phyloP scores from a whole-genome alignment of 371 early-diverging fungal species.

The Lichtheimia corymbifera region DNA sequence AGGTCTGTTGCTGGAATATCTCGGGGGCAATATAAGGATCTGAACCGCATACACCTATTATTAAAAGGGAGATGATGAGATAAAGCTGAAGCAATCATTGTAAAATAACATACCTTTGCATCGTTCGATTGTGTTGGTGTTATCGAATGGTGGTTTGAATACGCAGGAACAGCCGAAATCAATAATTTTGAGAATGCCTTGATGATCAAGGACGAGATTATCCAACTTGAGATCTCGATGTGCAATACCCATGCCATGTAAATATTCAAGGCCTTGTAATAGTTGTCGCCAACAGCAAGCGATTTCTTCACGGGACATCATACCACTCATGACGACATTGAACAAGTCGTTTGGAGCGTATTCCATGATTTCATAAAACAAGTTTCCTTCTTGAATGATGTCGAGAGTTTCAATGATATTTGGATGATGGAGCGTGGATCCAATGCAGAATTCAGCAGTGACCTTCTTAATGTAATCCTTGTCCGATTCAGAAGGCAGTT shows the following conservation, averaged over 20 bases:
- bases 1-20: slow-evolving; percentile 59
- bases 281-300: slow-evolving; percentile 78
- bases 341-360: slow-evolving; percentile 82
- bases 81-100: not conserved
- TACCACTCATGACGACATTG: slow-evolving; percentile 68
- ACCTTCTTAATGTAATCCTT: slow-evolving; percentile 84
- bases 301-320: slow-evolving; percentile 67
- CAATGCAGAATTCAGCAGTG: slow-evolving; percentile 85
- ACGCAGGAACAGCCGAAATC: slow-evolving; percentile 92
- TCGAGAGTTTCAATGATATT: slow-evolving; percentile 89
- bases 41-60: slow-evolving; percentile 73
- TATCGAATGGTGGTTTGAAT: slow-evolving; percentile 70
- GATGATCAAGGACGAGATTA: slow-evolving; percentile 73
- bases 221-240: slow-evolving; percentile 90
- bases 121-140: slow-evolving; percentile 40
- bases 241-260: slow-evolving; percentile 79
- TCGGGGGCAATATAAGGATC: slow-evolving; percentile 94
- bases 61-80: slow-evolving; percentile 6
- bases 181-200: slow-evolving; percentile 82
- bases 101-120: slow-evolving; percentile 47
- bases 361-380: slow-evolving; percentile 80
- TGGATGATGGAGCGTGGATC: slow-evolving; percentile 78
- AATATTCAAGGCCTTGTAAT: slow-evolving; percentile 69
- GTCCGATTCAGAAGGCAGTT: slow-evolving; percentile 67
- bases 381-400: slow-evolving; percentile 66